Conservation (phyloP, 352 stramenopile species). For the Blastocystis sp. region DNA sequence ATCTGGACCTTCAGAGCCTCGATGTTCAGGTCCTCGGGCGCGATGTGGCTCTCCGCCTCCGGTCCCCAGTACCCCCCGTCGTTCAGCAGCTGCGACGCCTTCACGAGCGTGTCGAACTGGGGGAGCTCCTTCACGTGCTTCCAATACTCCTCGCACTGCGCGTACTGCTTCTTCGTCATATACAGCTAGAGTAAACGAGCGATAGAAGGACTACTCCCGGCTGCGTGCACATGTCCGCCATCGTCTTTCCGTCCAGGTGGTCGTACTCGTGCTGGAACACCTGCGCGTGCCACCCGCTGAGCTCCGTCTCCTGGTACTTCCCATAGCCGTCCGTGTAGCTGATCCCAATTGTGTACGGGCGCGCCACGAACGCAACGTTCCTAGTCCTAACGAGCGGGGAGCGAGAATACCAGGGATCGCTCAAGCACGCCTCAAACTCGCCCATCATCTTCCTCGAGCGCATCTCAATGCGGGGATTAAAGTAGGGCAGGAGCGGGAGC, state of each 20-base stretch:
- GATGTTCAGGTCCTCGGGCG: conserved; percentile 55
- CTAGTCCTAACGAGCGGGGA: not conserved
- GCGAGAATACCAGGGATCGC: conserved; percentile 36
- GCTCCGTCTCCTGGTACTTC: conserved; percentile 55
- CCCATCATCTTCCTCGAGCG: conserved; percentile 37
- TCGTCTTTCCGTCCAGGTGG: conserved; percentile 70
- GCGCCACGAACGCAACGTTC: conserved; percentile 70
- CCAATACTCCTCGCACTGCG: conserved; percentile 60
- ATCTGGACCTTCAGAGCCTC: conserved; percentile 64
- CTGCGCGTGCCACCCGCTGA: conserved; percentile 55
- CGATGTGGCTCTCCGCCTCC: conserved; percentile 19
- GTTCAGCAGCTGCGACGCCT: conserved; percentile 48
- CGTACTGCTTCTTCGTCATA: conserved; percentile 61
- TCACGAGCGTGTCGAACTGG: conserved; percentile 49
- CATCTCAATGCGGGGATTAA: conserved; percentile 63
- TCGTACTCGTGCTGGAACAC: conserved; percentile 73
- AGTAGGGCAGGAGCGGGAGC: conserved; percentile 42
- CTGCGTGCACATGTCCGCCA: conserved; percentile 64
- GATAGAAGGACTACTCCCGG: not conserved
- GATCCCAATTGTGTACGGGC: conserved; percentile 51
- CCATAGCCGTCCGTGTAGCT: conserved; percentile 66
- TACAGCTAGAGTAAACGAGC: not conserved
- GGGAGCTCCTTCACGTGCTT: conserved; percentile 36
- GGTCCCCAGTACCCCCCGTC: conserved; percentile 58
- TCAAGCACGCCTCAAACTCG: conserved; percentile 71